phyloP scores from a whole-genome alignment of 257 asterid genomes.

The Fraxinus americana region DNA sequence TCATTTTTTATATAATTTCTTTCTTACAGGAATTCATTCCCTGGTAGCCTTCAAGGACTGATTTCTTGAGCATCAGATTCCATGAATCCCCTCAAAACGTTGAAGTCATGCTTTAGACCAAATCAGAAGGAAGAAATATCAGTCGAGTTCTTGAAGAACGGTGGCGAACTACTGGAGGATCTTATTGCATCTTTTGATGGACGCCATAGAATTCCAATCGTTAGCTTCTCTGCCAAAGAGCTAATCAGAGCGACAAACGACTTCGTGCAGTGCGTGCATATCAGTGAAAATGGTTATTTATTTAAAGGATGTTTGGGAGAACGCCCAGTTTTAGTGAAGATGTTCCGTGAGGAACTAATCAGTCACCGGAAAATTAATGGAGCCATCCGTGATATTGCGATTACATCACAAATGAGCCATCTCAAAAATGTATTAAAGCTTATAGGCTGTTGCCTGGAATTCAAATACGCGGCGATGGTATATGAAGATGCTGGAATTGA shows the following conservation, averaged over 20 bases:
- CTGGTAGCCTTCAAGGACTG: not conserved
- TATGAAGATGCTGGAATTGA: conserved; percentile 14
- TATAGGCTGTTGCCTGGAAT: conserved; percentile 23
- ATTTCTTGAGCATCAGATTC: not conserved
- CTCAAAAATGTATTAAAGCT: conserved; percentile 22
- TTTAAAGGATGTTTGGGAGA: conserved; percentile 6
- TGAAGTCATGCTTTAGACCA: not conserved
- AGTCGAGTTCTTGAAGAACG: conserved; percentile 9
- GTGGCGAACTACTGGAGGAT: conserved; percentile 6
- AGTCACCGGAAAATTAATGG: not conserved
- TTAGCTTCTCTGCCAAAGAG: conserved; percentile 15
- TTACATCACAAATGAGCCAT: conserved; percentile 29
- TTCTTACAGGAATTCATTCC: no score
- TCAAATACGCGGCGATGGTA: conserved; percentile 20
- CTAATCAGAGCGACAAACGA: conserved; percentile 21
- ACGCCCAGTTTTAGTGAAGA: not conserved
- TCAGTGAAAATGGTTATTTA: not conserved
- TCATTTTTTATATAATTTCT: no score
- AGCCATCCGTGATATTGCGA: conserved; percentile 20
- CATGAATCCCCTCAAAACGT: not conserved
- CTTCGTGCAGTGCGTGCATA: not conserved
- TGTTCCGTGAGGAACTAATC: not conserved
- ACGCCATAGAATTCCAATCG: conserved; percentile 15
- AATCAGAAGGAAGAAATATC: conserved; percentile 5
- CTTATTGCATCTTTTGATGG: conserved; percentile 16